Conservation (phyloP, 306 rosid genomes). For the Vachellia pachyceras region DNA sequence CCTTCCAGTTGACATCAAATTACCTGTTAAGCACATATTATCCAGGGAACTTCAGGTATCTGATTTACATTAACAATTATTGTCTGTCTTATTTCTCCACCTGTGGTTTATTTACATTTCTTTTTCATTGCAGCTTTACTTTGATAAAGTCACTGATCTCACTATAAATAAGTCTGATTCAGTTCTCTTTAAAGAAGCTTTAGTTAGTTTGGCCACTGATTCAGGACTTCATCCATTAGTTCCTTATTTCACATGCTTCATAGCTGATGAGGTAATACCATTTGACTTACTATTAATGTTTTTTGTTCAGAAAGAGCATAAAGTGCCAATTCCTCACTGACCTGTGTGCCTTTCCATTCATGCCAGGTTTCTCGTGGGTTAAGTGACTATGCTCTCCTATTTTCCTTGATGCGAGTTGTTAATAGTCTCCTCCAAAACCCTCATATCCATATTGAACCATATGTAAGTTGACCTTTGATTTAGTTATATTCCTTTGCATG, state of each 20-base stretch:
- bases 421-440: slow-evolving; percentile 84
- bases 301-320: slow-evolving; percentile 31
- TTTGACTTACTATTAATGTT: slow-evolving; percentile 21
- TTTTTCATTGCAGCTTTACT: slow-evolving; percentile 72
- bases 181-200: slow-evolving; percentile 73
- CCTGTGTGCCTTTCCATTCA: slow-evolving; percentile 40
- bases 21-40: slow-evolving; percentile 77
- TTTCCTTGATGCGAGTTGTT: slow-evolving; percentile 89
- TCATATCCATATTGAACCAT: slow-evolving; percentile 85
- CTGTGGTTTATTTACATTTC: slow-evolving; percentile 35
- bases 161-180: slow-evolving; percentile 71
- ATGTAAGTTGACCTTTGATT: slow-evolving; percentile 62
- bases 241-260: slow-evolving; percentile 83
- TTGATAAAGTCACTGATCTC: slow-evolving; percentile 76
- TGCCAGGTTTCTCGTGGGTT: slow-evolving; percentile 73
- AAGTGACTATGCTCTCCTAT: slow-evolving; percentile 60
- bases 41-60: slow-evolving; percentile 90
- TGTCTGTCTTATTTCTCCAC: slow-evolving; percentile 32
- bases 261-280: slow-evolving; percentile 83
- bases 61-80: slow-evolving; percentile 23
- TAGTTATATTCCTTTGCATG: slow-evolving; percentile 31
- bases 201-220: slow-evolving; percentile 86
- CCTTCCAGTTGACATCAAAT: slow-evolving; percentile 75
- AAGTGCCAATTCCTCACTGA: slow-evolving; percentile 22
- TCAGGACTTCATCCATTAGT: slow-evolving; percentile 91